Evolutionary conservation across 2,329 filamentous ascomycete genomes (phyloP), one percentile per base, ranked within the genome.

Genomic region (Venturia oleaginea): DNA sequence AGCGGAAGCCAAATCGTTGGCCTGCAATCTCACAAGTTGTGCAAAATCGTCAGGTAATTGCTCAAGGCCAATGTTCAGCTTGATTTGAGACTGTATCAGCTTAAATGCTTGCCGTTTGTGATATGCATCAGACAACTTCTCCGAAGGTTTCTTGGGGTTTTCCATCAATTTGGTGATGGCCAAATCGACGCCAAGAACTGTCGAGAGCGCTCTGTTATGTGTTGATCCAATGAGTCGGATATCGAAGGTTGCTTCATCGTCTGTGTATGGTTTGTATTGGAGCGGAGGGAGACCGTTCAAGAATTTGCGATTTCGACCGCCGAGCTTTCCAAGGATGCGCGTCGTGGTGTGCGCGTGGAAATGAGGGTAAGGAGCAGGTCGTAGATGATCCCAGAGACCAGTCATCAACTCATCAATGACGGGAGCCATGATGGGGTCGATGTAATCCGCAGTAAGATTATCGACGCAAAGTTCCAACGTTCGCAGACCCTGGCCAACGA

Each of bases 331-430:
- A 1, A 99, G 82, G 65, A 99, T 99, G 57, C 94, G 84, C 87
- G 99, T 96, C 0, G 94, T 97, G 0, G 94, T 97, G 73, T 99
- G 94, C 0, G 95, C 91, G 72, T 97, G 93, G 75, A 97, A 96
- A 75, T 99, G 95, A 70, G 90, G 96, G 75, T 99, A 96, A 0
- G 94, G 94, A 67, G 92, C 88, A 8, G 94, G 95, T 70, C 89
- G 90, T 51, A 99, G 82, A 74, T 99, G 95, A 68, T 97, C 92
- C 82, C 96, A 99, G 0, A 99, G 81, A 1, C 93, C 93, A 59
- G 92, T 94, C 94, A 99, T 99, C 55, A 99, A 81, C 72, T 99
- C 94, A 70, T 99, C 93, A 75, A 99, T 97, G 32, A 97, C 95
- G 0, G 94, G 95, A 2, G 93, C 91, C 93, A 99, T 99, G 71